These are phyloP conservation scores for Monosporascus sp. DNA, from an alignment of 2,329 filamentous ascomycete genomes.

Conservation along the genomic window DNA sequence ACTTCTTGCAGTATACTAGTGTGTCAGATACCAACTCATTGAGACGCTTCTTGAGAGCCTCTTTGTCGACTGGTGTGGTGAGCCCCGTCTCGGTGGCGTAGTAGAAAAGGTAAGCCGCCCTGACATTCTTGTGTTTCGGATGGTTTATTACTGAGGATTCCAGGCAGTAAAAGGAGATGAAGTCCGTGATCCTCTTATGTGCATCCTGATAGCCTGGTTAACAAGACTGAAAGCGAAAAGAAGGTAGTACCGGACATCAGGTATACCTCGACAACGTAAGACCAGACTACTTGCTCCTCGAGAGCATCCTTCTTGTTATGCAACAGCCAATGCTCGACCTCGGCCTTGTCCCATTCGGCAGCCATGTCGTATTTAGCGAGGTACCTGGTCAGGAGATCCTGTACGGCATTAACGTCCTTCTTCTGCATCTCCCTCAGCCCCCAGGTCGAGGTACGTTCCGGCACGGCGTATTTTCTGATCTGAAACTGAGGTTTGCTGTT, in stretches of 20 bases:
- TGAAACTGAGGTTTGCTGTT: conserved; percentile 83
- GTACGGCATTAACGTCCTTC: conserved; percentile 72
- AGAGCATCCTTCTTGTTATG: conserved; percentile 56
- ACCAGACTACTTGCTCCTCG: conserved; percentile 83
- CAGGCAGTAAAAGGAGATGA: conserved; percentile 94
- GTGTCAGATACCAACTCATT: conserved; percentile 79
- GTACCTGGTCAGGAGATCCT: conserved; percentile 71
- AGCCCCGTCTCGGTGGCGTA: conserved; percentile 85
- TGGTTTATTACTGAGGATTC: conserved; percentile 89
- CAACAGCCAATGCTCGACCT: conserved; percentile 84
- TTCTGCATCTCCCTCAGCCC: conserved; percentile 77
- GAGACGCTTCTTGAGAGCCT: conserved; percentile 70
- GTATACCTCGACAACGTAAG: conserved; percentile 78
- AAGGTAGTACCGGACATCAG: neutral
- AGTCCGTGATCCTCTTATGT: conserved; percentile 84
- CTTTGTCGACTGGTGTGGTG: conserved; percentile 44
- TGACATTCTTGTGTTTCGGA: conserved; percentile 70
- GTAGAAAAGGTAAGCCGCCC: conserved; percentile 95
- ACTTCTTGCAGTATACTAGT: conserved; percentile 78
- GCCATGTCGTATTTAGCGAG: conserved; percentile 76
- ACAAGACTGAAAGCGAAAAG: conserved; percentile 4
- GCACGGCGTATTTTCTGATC: conserved; percentile 79
- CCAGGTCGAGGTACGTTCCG: conserved; percentile 64
- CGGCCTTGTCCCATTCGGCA: conserved; percentile 73
- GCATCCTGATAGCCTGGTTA: conserved; percentile 37